phyloP scores from a whole-genome alignment of 2,329 filamentous ascomycete species.

The Aspergillus fischeri region DNA sequence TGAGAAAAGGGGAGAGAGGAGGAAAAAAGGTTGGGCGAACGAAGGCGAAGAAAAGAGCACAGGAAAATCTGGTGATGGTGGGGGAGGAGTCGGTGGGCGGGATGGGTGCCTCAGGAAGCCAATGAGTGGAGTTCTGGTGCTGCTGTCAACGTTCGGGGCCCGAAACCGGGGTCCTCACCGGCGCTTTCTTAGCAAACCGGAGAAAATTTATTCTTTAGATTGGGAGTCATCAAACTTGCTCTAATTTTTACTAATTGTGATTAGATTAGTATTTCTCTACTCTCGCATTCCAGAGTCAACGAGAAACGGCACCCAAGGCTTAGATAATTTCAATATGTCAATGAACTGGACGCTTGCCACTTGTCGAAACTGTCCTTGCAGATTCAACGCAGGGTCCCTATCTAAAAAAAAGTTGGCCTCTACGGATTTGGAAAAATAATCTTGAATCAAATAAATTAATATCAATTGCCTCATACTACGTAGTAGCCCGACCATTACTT shows the following conservation, averaged over 20 bases:
- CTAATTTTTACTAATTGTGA: background rate
- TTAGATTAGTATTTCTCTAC: background rate
- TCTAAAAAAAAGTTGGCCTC: background rate
- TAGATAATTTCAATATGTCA: background rate
- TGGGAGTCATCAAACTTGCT: background rate
- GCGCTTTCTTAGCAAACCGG: background rate
- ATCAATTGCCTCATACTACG: background rate
- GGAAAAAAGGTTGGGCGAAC: constrained; percentile 3
- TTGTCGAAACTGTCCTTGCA: no score
- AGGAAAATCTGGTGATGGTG: constrained; percentile 1
- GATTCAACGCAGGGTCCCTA: no score
- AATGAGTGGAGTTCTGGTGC: background rate
- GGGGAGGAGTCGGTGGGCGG: background rate
- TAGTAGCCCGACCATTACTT: background rate
- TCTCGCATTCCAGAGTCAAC: no score
- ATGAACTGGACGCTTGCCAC: background rate
- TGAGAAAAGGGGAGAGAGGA: constrained; percentile 10
- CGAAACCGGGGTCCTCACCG: background rate
- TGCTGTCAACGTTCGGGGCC: background rate
- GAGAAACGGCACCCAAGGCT: no score
- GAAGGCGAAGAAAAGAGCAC: constrained; percentile 4
- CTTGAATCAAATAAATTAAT: background rate
- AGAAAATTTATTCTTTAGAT: background rate
- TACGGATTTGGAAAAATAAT: background rate
- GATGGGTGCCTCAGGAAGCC: background rate